phyloP scores from a whole-genome alignment of 2,329 filamentous ascomycete species.

The Fonsecaea monophora region DNA sequence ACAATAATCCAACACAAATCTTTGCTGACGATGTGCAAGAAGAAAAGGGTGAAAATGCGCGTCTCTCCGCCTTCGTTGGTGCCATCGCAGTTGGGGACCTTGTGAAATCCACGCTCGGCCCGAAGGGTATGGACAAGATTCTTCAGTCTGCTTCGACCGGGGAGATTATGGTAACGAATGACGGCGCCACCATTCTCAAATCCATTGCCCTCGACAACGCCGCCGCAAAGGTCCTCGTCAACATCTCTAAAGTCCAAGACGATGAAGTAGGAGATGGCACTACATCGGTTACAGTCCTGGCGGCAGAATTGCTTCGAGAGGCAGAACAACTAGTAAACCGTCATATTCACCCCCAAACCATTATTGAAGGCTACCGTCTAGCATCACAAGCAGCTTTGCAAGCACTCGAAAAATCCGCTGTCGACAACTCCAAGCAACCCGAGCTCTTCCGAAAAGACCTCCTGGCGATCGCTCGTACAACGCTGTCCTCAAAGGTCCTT shows the following conservation, averaged over 20 bases:
- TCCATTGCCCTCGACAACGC: slow-evolving; percentile 98
- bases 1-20: slow-evolving; percentile 85
- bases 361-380: slow-evolving; percentile 99
- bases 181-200: slow-evolving; percentile 97
- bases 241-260: slow-evolving; percentile 99
- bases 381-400: slow-evolving; percentile 86
- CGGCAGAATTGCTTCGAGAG: slow-evolving; percentile 92
- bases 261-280: slow-evolving; percentile 98
- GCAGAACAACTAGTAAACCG: slow-evolving; percentile 96
- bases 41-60: slow-evolving; percentile 99
- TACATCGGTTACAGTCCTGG: slow-evolving; percentile 94
- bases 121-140: slow-evolving; percentile 99
- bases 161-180: slow-evolving; percentile 98
- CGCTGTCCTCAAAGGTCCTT: slow-evolving; percentile 95
- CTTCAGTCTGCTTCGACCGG: slow-evolving; percentile 93
- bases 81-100: slow-evolving; percentile 97
- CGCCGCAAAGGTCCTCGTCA: slow-evolving; percentile 96
- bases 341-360: slow-evolving; percentile 99
- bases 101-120: slow-evolving; percentile 95
- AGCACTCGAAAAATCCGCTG: slow-evolving; percentile 81
- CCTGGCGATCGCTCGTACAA: slow-evolving; percentile 88
- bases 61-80: slow-evolving; percentile 96
- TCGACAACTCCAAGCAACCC: slow-evolving; percentile 85
- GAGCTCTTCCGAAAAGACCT: slow-evolving; percentile 89
- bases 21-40: slow-evolving; percentile 96